A percentile compares a stretch with the other conserved stretches of the same genome.
Evolutionary conservation across 2,329 filamentous ascomycete species (phyloP).

Genomic region (Paracorniculantispora psalliotae): DNA sequence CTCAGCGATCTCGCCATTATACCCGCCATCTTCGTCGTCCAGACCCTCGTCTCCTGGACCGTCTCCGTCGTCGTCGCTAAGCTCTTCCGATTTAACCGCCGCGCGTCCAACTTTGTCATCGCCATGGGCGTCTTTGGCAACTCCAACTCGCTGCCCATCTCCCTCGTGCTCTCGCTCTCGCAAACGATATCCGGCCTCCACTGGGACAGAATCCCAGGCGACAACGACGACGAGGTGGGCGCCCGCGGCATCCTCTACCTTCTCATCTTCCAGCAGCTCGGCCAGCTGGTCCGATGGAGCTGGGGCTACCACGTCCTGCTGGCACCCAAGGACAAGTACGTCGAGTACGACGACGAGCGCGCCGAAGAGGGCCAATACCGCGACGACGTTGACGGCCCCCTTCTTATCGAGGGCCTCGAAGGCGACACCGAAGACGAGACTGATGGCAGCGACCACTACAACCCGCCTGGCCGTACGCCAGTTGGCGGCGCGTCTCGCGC

Average conservation of each 20-base stretch:
- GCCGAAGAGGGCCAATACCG: slow-evolving; percentile 56
- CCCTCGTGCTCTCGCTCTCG: slow-evolving; percentile 86
- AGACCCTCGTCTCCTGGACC: slow-evolving; percentile 80
- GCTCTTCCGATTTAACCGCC: slow-evolving; percentile 74
- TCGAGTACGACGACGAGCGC: slow-evolving; percentile 54
- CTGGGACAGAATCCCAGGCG: slow-evolving; percentile 80
- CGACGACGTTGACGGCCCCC: slow-evolving; percentile 43
- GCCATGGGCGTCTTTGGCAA: slow-evolving; percentile 98
- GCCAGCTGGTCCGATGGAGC: slow-evolving; percentile 92
- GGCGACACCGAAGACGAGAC: slow-evolving; percentile 32
- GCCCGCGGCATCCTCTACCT: slow-evolving; percentile 93
- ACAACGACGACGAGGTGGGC: slow-evolving; percentile 92
- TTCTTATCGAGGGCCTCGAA: slow-evolving; percentile 36
- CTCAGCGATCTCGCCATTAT: slow-evolving; percentile 88
- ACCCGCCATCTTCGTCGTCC: slow-evolving; percentile 85
- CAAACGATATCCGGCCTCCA: slow-evolving; percentile 88
- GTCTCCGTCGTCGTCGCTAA: slow-evolving; percentile 68
- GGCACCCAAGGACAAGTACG: slow-evolving; percentile 73
- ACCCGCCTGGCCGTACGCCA: slow-evolving; percentile 53
- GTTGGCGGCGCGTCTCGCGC: slow-evolving; percentile 45
- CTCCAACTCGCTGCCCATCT: slow-evolving; percentile 96
- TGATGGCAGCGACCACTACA: slow-evolving; percentile 35
- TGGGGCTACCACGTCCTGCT: slow-evolving; percentile 96
- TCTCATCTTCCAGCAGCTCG: slow-evolving; percentile 94
- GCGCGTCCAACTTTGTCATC: slow-evolving; percentile 88